These are phyloP conservation scores for Elsinoe australis DNA, from an alignment of 2,329 filamentous ascomycete genomes.

Conservation along the genomic window DNA sequence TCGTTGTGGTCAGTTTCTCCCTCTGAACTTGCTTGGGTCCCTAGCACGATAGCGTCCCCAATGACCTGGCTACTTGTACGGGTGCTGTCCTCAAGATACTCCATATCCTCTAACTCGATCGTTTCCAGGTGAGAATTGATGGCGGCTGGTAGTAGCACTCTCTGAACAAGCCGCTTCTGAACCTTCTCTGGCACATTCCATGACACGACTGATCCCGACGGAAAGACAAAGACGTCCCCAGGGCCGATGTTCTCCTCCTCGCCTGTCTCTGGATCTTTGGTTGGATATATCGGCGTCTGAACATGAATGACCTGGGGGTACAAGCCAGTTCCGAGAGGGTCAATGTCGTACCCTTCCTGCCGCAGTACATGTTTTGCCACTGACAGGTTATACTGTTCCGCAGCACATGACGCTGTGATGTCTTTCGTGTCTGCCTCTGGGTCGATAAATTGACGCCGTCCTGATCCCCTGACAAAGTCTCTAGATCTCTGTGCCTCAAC, in stretches of 20 bases:
- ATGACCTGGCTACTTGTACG: slow-evolving; percentile 70
- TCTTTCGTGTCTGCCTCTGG: slow-evolving; percentile 41
- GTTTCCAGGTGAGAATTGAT: slow-evolving; percentile 62
- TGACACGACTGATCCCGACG: slow-evolving; percentile 84
- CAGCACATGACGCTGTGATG: slow-evolving; percentile 59
- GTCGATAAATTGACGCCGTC: slow-evolving; percentile 39
- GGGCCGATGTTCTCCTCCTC: slow-evolving; percentile 29
- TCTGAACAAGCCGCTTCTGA: slow-evolving; percentile 60
- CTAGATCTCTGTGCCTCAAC: slow-evolving; percentile 67
- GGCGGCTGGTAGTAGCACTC: slow-evolving; percentile 66
- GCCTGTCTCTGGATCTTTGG: slow-evolving; percentile 38
- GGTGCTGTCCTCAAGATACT: slow-evolving; percentile 68
- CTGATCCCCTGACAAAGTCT: slow-evolving; percentile 45
- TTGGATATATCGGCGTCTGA: slow-evolving; percentile 35
- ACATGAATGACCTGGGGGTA: slow-evolving; percentile 60
- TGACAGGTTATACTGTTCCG: slow-evolving; percentile 57
- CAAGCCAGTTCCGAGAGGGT: slow-evolving; percentile 54
- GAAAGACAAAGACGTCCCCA: slow-evolving; percentile 92
- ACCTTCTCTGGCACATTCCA: slow-evolving; percentile 79
- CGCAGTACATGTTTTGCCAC: slow-evolving; percentile 51
- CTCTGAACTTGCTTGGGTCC: slow-evolving; percentile 51
- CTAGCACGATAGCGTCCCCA: slow-evolving; percentile 82
- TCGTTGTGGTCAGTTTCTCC: slow-evolving; percentile 19
- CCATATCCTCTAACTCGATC: slow-evolving; percentile 81
- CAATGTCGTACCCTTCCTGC: slow-evolving; percentile 53